These are phyloP conservation scores for Vitis rupestris DNA, from an alignment of 164 flowering plant species.

Conservation along the genomic window DNA sequence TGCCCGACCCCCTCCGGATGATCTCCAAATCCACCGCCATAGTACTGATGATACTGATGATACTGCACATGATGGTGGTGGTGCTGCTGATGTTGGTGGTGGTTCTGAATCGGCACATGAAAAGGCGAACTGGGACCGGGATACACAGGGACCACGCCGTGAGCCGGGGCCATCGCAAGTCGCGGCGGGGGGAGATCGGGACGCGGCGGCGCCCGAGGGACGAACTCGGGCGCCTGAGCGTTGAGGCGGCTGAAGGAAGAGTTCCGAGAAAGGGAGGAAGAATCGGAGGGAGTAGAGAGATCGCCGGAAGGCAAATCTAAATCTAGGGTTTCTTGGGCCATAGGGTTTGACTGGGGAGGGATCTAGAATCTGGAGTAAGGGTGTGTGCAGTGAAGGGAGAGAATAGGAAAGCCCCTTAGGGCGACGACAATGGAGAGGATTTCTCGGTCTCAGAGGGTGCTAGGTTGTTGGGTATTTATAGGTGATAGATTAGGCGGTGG, in stretches of 20 bases:
- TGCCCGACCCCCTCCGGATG: conserved; percentile 20
- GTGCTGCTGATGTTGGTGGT: conserved; percentile 11
- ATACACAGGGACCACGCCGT: conserved; percentile 34
- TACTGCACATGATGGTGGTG: conserved; percentile 26
- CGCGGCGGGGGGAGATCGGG: conserved; percentile 26
- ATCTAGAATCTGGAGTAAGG: neutral
- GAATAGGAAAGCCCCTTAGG: neutral
- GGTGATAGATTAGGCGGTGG: no score
- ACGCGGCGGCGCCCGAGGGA: conserved; percentile 29
- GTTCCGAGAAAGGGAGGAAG: conserved; percentile 39
- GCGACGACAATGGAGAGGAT: conserved; percentile 28
- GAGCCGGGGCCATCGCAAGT: conserved; percentile 30
- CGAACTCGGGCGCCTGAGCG: conserved; percentile 85
- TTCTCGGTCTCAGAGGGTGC: conserved; percentile 13
- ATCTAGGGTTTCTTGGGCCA: conserved; percentile 33
- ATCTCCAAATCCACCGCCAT: conserved; percentile 6
- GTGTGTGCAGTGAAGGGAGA: neutral
- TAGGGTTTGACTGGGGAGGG: conserved; percentile 1
- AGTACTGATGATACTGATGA: conserved; percentile 9
- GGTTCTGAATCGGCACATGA: conserved; percentile 23
- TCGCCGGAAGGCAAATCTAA: conserved; percentile 3
- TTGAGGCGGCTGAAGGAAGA: conserved; percentile 61
- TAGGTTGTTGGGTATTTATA: conserved; percentile 16
- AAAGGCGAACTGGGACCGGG: conserved; percentile 33
- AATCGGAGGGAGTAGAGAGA: conserved; percentile 27